phyloP scores from a whole-genome alignment of 2,329 filamentous ascomycete species.

The Pseudogymnoascus sp. region DNA sequence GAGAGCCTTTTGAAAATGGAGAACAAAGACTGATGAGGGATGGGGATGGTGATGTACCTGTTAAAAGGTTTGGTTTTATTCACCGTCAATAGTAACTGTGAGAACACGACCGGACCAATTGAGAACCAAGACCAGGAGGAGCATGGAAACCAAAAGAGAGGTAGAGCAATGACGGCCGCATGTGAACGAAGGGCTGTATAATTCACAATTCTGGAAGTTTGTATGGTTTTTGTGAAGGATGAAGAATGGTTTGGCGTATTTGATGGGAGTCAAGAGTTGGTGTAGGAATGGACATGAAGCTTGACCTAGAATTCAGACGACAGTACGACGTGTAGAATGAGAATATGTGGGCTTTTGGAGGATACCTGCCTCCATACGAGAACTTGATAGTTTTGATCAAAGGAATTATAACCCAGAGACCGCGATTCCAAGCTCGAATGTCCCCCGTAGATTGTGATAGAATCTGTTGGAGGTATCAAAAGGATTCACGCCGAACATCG shows the following conservation, averaged over 20 bases:
- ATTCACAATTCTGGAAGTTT: background rate
- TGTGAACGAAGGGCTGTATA: background rate
- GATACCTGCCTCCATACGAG: background rate
- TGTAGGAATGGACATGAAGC: background rate
- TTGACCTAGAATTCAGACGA: constrained; percentile 2
- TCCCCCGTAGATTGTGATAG: constrained; percentile 6
- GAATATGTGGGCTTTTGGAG: background rate
- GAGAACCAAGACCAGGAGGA: background rate
- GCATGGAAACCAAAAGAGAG: background rate
- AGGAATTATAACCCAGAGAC: background rate
- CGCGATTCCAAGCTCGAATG: background rate
- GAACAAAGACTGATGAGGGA: background rate
- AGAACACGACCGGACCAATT: background rate
- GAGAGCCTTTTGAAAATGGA: background rate
- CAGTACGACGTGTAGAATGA: background rate
- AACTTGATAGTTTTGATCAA: background rate
- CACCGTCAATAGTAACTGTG: background rate
- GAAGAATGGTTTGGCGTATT: background rate
- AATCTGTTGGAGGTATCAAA: background rate
- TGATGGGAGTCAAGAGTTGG: background rate
- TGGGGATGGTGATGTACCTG: background rate
- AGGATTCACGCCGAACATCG: background rate
- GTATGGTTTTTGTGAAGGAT: background rate
- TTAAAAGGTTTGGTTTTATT: background rate
- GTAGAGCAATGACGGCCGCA: background rate